Conservation (phyloP, 2,329 filamentous ascomycete species). For the Orbilia ellipsospora region DNA sequence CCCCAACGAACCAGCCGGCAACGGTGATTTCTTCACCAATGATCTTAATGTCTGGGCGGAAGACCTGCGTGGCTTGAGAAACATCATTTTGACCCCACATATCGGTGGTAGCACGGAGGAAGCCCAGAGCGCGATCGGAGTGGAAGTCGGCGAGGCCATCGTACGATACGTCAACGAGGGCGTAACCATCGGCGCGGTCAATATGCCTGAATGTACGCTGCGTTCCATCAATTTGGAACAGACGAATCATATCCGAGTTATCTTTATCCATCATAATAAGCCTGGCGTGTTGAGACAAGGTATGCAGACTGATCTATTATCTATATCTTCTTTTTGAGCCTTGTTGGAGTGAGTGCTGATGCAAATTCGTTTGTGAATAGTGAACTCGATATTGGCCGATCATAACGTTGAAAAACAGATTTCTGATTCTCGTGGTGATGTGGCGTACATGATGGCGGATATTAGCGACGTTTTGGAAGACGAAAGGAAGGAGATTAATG, state of each 20-base stretch:
- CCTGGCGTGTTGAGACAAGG: slow-evolving; percentile 90
- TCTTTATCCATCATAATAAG: slow-evolving; percentile 97
- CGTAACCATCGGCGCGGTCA: slow-evolving; percentile 86
- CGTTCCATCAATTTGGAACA: slow-evolving; percentile 91
- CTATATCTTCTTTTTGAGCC: neutral
- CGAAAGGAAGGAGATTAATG: slow-evolving; percentile 87
- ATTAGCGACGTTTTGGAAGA: slow-evolving; percentile 83
- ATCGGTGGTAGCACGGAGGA: slow-evolving; percentile 98
- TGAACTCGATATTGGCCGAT: slow-evolving; percentile 92
- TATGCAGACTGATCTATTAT: slow-evolving; percentile 61
- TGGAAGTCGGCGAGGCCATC: slow-evolving; percentile 88
- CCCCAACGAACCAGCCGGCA: slow-evolving; percentile 90
- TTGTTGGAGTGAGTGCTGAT: neutral
- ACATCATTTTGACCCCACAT: slow-evolving; percentile 94
- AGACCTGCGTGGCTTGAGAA: slow-evolving; percentile 84
- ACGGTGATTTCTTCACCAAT: slow-evolving; percentile 93
- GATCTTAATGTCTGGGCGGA: slow-evolving; percentile 84
- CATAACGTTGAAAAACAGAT: slow-evolving; percentile 99
- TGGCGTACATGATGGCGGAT: slow-evolving; percentile 98
- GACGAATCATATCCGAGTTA: slow-evolving; percentile 87
- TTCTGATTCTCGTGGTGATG: slow-evolving; percentile 91
- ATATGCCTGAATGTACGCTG: slow-evolving; percentile 93
- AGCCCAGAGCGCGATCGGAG: slow-evolving; percentile 92
- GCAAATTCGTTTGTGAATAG: slow-evolving; percentile 63
- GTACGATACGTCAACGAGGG: slow-evolving; percentile 97